Evolutionary conservation across 805 yeast species (phyloP), one percentile per base, ranked within the genome.

Genomic region (Lachancea quebecensis): DNA sequence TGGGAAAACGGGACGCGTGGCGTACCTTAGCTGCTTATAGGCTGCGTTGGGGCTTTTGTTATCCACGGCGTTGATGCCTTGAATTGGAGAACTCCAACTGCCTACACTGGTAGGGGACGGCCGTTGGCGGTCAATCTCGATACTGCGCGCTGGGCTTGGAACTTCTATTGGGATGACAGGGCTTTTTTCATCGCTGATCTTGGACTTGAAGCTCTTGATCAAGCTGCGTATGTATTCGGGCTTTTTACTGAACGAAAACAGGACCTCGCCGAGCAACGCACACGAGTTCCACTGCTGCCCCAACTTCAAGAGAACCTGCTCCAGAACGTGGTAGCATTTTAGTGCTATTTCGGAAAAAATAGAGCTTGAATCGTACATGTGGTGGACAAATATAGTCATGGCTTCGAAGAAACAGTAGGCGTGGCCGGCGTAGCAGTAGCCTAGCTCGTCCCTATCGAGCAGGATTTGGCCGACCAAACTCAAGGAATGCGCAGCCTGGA

Each of bases 401-500:
- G 45, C 45, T 30, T 42, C 45, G 36, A 42, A 42, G 33, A 42
- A 42, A 30, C 45, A 42, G 32, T 42, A 42, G 2, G 41, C 45
- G 25, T 42, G 45, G 4, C 39, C 37, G 7, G 36, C 45, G 38
- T 42, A 42, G 27, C 34, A 42, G 40, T 37, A 42, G 3, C 38
- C 32, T 3, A 32, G 12, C 25, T 42, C 45, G 15, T 38, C 33
- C 3, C 45, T 29, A 30, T 42, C 45, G 9, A 42, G 38, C 15
- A 42, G 27, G 27, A 42, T 42, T 25, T 42, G 45, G 27, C 45
- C 45, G 16, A 42, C 37, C n/a, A 42, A 29, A 14, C 41, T 42
- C 8, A 42, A 28, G 11, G 45, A 42, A 31, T 42, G 45, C 15
- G 45, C 45, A 14, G 45, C 45, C 15, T 42, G 45, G 38, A 42